These are phyloP conservation scores for Linaria vulgaris DNA, from an alignment of 257 asterid genomes.

Conservation along the genomic window DNA sequence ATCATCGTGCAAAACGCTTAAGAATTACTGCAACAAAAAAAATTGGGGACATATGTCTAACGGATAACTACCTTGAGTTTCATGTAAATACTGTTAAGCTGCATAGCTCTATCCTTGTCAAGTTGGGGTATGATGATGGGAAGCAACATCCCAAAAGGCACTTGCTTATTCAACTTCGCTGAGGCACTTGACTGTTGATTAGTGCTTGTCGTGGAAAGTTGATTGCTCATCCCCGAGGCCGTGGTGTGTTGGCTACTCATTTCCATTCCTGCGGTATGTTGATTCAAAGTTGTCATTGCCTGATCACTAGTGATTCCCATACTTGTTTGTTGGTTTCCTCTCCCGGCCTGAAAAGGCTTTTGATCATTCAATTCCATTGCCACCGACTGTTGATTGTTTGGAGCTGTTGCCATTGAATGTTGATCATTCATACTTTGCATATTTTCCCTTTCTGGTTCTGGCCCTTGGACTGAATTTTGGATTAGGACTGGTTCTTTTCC, in stretches of 20 bases:
- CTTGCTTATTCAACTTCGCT: constrained; percentile 70
- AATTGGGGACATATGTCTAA: neutral
- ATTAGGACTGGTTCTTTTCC: constrained; percentile 41
- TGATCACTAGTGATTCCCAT: constrained; percentile 35
- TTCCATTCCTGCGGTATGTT: constrained; percentile 36
- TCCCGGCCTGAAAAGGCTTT: constrained; percentile 40
- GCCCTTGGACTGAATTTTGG: constrained; percentile 35
- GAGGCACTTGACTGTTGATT: constrained; percentile 40
- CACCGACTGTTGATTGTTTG: constrained; percentile 41
- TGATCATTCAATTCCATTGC: constrained; percentile 44
- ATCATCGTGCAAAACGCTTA: neutral
- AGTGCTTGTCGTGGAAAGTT: constrained; percentile 31
- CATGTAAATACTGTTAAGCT: constrained; percentile 65
- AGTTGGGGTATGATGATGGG: constrained; percentile 86
- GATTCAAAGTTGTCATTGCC: constrained; percentile 30
- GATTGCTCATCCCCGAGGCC: constrained; percentile 41
- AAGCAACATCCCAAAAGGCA: constrained; percentile 87
- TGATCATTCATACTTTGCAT: constrained; percentile 47
- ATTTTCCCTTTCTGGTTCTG: constrained; percentile 46
- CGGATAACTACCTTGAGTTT: constrained; percentile 63
- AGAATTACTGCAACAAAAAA: no score
- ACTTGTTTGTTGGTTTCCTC: constrained; percentile 37
- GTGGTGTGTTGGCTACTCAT: constrained; percentile 39
- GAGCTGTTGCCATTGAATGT: constrained; percentile 38
- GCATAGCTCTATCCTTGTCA: constrained; percentile 90